Base-by-base conservation (phyloP, 768 basidiomycete genomes). In the Calocybe indica region DNA sequence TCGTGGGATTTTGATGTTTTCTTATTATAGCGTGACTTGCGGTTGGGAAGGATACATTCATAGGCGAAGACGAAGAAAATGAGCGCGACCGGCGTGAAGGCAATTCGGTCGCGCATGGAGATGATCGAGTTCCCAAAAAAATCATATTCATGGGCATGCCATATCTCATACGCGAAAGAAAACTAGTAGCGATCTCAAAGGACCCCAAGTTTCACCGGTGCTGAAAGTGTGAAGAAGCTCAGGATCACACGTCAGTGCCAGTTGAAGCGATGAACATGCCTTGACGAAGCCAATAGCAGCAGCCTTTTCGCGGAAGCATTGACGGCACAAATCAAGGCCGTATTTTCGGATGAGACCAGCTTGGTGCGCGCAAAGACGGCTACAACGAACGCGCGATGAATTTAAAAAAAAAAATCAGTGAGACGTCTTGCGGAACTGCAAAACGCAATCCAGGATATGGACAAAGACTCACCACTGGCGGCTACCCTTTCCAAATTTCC, bases 321-420 rank as follows among this genome's bases (percentile, higher is more conserved):
- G 93, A 71, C 93, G 89, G 74, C 93, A 96, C 59, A 96, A 86
- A 74, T 95, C 92, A 57, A 95, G 83, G 49, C 93, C 92, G 71
- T 95, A 93, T 73, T 94, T 91, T 72, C 93, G 88, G 69, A 96
- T 92, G 68, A 96, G 82, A 85, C 93, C 93, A 60, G 92, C 93
- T 71, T 94, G 92, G 70, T 96, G 93, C 34, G 92, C 89, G 61
- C 93, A 96, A 62, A 92, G 88, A 64, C 93, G 92, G 79, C 93
- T 93, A 42, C 14, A 39, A 12, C 47, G 41, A 12, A 33, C n/a
- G 33, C 10, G 12, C 32, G 22, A 44, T 11, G 31, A 39, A 13
- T 15, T 31, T 14, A 39, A 33, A 36, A 7, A 13, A 5, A 37
- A 5, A 9, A 9, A 32, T 37, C 14, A 35, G 32, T 32, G 6